These are phyloP conservation scores for Agrocybe chaxingu DNA, from an alignment of 768 basidiomycete genomes.

Conservation along the genomic window DNA sequence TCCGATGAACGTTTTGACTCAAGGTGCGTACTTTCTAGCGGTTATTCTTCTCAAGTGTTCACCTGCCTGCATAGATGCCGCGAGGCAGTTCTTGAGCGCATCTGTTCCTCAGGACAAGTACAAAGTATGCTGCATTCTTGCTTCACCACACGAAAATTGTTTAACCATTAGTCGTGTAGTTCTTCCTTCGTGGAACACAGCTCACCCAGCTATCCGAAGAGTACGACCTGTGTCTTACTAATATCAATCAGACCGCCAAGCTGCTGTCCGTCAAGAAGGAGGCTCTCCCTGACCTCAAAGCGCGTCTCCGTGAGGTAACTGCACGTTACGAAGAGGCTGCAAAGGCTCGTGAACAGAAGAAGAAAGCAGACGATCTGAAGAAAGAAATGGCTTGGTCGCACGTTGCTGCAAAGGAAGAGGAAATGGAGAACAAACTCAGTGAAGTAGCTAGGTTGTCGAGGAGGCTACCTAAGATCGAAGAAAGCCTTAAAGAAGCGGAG, in stretches of 20 bases:
- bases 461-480: slow-evolving; percentile 36
- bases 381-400: slow-evolving; percentile 88
- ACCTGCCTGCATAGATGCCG: slow-evolving; percentile 41
- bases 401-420: slow-evolving; percentile 67
- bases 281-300: slow-evolving; percentile 72
- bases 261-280: slow-evolving; percentile 70
- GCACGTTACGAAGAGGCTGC: slow-evolving; percentile 68
- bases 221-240: slow-evolving; percentile 73
- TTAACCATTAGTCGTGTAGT: slow-evolving; percentile 40
- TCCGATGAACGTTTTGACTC: slow-evolving; percentile 91
- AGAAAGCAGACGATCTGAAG: slow-evolving; percentile 67
- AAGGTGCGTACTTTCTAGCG: slow-evolving; percentile 42
- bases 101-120: slow-evolving; percentile 86
- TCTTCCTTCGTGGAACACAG: slow-evolving; percentile 93
- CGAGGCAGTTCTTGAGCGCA: slow-evolving; percentile 81
- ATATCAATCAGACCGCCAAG: slow-evolving; percentile 67
- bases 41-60: not conserved
- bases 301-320: slow-evolving; percentile 52
- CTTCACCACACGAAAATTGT: not conserved
- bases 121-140: slow-evolving; percentile 44
- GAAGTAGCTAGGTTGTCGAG: slow-evolving; percentile 32
- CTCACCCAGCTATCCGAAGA: slow-evolving; percentile 84
- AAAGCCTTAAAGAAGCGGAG: slow-evolving; percentile 27
- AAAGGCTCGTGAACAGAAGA: slow-evolving; percentile 68
- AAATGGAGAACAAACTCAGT: slow-evolving; percentile 36